Conservation (phyloP, 108 stramenopile genomes). For the Nitzschia sp. region DNA sequence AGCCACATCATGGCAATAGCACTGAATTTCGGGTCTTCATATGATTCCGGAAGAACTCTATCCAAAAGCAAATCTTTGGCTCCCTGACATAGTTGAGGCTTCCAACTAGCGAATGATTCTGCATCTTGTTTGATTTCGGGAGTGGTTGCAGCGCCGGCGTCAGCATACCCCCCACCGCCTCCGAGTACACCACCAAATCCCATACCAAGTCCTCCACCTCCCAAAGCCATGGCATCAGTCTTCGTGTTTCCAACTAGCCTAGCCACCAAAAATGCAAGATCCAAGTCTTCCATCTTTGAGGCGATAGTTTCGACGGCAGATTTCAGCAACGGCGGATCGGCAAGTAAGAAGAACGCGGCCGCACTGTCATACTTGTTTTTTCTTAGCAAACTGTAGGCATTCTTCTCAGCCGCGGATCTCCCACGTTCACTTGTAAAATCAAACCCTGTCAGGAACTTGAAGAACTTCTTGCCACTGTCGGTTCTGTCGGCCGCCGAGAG, state of each 20-base stretch:
- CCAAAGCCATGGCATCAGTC: not conserved
- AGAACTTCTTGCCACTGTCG: constrained; percentile 71
- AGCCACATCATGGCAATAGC: constrained; percentile 71
- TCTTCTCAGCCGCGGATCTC: constrained; percentile 79
- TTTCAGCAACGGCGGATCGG: constrained; percentile 78
- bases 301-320: constrained; percentile 73
- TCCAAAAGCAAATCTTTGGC: constrained; percentile 43
- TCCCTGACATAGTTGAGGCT: constrained; percentile 36
- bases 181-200: constrained; percentile 59
- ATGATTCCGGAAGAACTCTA: constrained; percentile 18
- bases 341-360: constrained; percentile 78
- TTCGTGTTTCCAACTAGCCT: constrained; percentile 57
- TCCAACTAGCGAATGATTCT: constrained; percentile 57
- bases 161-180: constrained; percentile 78
- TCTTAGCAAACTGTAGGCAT: constrained; percentile 79
- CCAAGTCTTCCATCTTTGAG: constrained; percentile 68
- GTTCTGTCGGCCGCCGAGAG: constrained; percentile 75
- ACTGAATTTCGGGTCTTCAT: constrained; percentile 47
- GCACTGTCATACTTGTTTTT: constrained; percentile 72
- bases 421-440: constrained; percentile 76
- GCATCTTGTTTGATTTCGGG: constrained; percentile 34
- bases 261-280: constrained; percentile 79
- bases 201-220: constrained; percentile 16
- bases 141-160: constrained; percentile 20
- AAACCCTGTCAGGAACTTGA: constrained; percentile 64